Evolutionary conservation across 192 early-diverging fungal genomes (phyloP), one percentile per base, ranked within the genome.

Genomic region (Polychytrium aggregatum): DNA sequence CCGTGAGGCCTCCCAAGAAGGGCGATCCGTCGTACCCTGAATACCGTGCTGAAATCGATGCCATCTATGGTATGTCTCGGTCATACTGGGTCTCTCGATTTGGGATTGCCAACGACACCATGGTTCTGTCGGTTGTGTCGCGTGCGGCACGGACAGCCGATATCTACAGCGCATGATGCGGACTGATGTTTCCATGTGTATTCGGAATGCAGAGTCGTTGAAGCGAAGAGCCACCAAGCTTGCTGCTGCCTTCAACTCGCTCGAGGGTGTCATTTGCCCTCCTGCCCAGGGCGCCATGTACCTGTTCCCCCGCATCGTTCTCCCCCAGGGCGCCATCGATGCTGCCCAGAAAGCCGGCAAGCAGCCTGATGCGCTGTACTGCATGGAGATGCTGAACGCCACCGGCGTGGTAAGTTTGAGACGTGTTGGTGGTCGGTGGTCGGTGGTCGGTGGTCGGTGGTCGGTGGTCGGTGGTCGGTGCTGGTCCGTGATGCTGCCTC

Each of bases 221-320:
- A 65, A 68, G 50, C 79, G 87, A 36, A 73, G 93, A 25, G 84
- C 90, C n/a, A 48, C 34, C 30, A 83, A 76, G 46, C 71, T 92
- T 30, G 82, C 82, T 20, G 60, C 56, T 1, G 83, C 76, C 10
- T 90, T 93, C 59, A 94, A 91, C 65, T 53, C 55, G 14, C 70
- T 97, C 47, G 84, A 87, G 59, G 84, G 82, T 21, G 79, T 88
- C 51, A 77, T 71, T 17, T 94, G 90, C 76, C 86, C 91, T 54
- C 65, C 68, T 45, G 88, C 93, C 0, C 65, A 71, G 48, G 95
- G 95, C 42, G 85, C 95, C 44, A 91, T 98, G 91, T 98, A 98
- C 67, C 71, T 92, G 46, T 96, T 96, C 78, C 95, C 95, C 14
- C 68, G 57, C 26, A 79, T 98, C 45, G 52, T 53, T 36, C 59